phyloP scores from a whole-genome alignment of 306 rosid genomes.

The Castanopsis chinensis region DNA sequence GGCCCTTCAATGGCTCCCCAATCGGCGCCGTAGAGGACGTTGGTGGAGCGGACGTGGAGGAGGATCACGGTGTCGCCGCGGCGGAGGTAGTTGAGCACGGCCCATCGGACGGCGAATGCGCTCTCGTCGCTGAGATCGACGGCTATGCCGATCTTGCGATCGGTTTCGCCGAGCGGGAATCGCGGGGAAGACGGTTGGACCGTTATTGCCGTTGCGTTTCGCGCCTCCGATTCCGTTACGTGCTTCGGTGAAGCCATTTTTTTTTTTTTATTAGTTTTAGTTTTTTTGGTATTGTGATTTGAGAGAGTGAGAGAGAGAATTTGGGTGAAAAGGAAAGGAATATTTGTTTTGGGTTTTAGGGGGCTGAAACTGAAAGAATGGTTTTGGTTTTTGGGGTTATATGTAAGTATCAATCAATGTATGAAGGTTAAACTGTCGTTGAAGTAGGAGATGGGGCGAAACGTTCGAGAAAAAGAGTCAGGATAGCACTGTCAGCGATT shows the following conservation, averaged over 20 bases:
- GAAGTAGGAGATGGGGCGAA: too few species aligned
- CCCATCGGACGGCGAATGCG: slow-evolving; percentile 12
- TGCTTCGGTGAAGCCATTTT: slow-evolving; percentile 7
- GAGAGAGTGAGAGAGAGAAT: too few species aligned
- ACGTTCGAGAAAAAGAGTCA: too few species aligned
- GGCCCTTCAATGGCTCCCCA: slow-evolving; percentile 11
- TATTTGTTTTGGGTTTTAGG: too few species aligned
- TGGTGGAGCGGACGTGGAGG: slow-evolving; percentile 4
- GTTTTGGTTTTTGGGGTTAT: too few species aligned
- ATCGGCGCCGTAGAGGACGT: slow-evolving; percentile 14
- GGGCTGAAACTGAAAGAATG: too few species aligned
- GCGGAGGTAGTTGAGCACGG: neutral
- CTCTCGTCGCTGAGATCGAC: slow-evolving; percentile 9
- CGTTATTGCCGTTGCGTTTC: neutral
- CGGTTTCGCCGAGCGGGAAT: neutral
- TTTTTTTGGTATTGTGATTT: neutral
- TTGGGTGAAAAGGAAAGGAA: too few species aligned
- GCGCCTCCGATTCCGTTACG: neutral
- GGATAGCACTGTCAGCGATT: too few species aligned
- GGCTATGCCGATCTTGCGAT: slow-evolving; percentile 8
- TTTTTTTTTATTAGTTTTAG: neutral
- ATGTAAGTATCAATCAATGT: too few species aligned
- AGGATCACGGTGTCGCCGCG: slow-evolving; percentile 11
- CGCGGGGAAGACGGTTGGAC: slow-evolving; percentile 1
- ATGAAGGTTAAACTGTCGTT: too few species aligned